Evolutionary conservation across 345 rosid genomes (phyloP), one percentile per base, ranked within the genome.

Genomic region (Physaria fendleri): DNA sequence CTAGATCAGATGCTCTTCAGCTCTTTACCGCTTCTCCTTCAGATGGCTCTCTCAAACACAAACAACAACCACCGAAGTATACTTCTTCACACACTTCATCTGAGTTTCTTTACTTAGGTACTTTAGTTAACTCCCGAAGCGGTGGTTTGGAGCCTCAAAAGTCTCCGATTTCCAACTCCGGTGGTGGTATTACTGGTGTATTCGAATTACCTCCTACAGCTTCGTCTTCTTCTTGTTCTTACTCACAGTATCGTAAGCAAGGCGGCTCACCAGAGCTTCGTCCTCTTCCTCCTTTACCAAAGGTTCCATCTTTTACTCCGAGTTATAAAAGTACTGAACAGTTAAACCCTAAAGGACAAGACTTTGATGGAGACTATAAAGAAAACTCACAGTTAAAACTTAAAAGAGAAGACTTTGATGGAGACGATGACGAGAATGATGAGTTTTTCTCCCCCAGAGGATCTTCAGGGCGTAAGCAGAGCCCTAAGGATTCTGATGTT

Each of bases 221-320:
- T 35, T 32, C 69, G 5, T 64, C 69, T 2, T 57, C 69, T 5
- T 60, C 73, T 11, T 56, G 83, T 1, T 30, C 78, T n/a, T 46
- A 83, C 50, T 59, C 72, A 8, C 76, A 69, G 53, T 82, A 81
- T 60, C 79, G 59, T 35, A 89, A 87, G 37, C 71, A 83, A 2
- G 95, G n/a, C n/a, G n/a, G 84, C 35, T 90, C 99, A 1, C 99
- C 99, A 3, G 97, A 93, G 81, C 85, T 93, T 40, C 87, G 68
- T 32, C 99, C 96, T 6, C 76, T 94, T 23, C 96, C 96, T n/a
- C 95, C 96, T 16, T 75, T 87, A 41, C 99, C 95, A 5, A 77
- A 78, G 40, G 42, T 70, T 38, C 77, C 71, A 11, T 16, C 64
- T 35, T 77, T 38, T 68, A 67, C 77, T 42, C 82, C 67, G 1